Base-by-base conservation (phyloP, 257 asterid species). In the Jaltomata sinuosa region DNA sequence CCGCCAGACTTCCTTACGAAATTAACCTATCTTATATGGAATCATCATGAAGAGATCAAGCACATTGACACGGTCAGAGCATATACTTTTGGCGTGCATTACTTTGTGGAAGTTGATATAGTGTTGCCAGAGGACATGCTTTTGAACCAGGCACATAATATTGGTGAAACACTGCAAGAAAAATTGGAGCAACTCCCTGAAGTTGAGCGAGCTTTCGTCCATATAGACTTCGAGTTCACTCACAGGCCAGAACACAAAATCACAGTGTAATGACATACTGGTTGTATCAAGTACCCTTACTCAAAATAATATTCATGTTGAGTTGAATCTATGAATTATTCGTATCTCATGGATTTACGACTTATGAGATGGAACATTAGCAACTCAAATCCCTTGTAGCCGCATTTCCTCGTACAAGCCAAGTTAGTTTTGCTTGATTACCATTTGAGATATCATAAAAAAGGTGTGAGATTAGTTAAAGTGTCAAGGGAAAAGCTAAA, bases 41-140 rank as follows among this genome's bases (percentile, higher is more conserved):
- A 96, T 87, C 99, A 96, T 83, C 89, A 92, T 34, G 86, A 86
- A 71, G 94, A 92, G 89, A 92, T 94, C 61, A 80, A 91, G 93
- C 98, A 94, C 77, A 96, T 96, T 3, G 98, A 92, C 88, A 96
- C 98, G 0, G 99, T 94, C 8, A 91, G 98, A 84, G 99, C 98
- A 0, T 96, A 96, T 83, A 93, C 97, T 3, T 93, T 96, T 49
- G 99, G 98, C 16, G 67, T 92, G 32, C 91, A 94, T 87, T 96
- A 94, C 93, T 96, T 96, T 61, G 99, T 94, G 87, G 99, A 96
- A 91, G 81, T 74, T 8, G 81, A 74, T 74, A 74, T 74, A 8
- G 81, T 74, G 22, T 74, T 74, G 81, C 81, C 98, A 0, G 91
- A 92, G 79, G 93, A 92, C 65, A 96, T 94, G 98, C 61, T 90